Conservation (phyloP, 129 eudicot genomes). For the Centrapalus pauciflorus region DNA sequence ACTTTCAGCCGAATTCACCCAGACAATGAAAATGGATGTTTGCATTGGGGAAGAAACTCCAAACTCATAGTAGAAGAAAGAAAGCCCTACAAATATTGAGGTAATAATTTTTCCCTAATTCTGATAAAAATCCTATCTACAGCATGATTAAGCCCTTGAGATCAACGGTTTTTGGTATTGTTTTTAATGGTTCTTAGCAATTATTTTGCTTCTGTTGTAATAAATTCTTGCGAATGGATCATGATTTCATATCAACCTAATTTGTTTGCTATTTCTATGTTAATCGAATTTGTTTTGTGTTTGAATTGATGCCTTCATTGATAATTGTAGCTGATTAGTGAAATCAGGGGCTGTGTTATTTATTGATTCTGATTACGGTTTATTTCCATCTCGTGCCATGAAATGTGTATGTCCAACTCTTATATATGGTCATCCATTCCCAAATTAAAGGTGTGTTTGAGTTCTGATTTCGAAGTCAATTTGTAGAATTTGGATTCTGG, state of each 20-base stretch:
- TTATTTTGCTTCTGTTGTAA: neutral
- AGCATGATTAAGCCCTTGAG: neutral
- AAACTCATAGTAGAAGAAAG: neutral
- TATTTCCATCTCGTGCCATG: conserved; percentile 2
- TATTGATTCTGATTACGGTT: conserved; percentile 1
- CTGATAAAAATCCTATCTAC: neutral
- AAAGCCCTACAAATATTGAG: neutral
- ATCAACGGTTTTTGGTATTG: neutral
- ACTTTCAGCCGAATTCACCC: neutral
- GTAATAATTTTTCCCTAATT: neutral
- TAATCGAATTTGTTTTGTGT: neutral
- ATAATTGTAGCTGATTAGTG: neutral
- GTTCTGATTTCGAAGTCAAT: conserved; percentile 5
- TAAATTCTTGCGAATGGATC: neutral
- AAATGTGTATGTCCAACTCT: neutral
- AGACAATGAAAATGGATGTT: neutral
- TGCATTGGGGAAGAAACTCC: neutral
- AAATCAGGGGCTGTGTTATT: neutral
- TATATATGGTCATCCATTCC: neutral
- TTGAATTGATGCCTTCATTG: neutral
- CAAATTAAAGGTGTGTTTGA: neutral
- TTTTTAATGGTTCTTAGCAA: neutral
- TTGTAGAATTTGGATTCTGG: neutral
- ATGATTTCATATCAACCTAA: neutral
- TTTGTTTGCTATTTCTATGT: neutral